Conservation (phyloP, 1,284 basidiomycete species). For the Trametes hirsuta region DNA sequence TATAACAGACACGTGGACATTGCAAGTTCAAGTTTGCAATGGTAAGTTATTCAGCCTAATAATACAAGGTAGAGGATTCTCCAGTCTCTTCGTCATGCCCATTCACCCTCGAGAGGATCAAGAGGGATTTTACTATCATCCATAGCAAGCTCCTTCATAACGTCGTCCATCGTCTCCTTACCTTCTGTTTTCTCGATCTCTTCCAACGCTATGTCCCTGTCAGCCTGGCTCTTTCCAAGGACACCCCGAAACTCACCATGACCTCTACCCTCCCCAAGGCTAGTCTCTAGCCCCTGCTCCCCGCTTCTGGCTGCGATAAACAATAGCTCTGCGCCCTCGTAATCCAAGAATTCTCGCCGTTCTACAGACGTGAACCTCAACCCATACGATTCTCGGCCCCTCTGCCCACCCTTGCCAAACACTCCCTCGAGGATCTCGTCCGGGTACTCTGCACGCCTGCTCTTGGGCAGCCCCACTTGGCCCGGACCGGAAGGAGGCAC, state of each 20-base stretch:
- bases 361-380: conserved; percentile 59
- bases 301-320: conserved; percentile 60
- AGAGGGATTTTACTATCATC: conserved; percentile 49
- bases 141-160: conserved; percentile 56
- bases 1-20: not conserved
- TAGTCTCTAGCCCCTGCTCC: conserved; percentile 49
- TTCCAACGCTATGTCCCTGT: conserved; percentile 32
- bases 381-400: conserved; percentile 49
- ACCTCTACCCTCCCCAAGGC: conserved; percentile 55
- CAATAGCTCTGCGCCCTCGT: conserved; percentile 58
- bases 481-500: conserved; percentile 43
- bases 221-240: conserved; percentile 30
- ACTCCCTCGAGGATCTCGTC: conserved; percentile 48
- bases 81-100: conserved; percentile 33
- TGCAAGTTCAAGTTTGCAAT: not conserved
- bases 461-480: conserved; percentile 38
- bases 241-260: conserved; percentile 40
- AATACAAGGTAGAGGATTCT: not conserved
- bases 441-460: conserved; percentile 47
- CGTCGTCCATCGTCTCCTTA: conserved; percentile 42
- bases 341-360: conserved; percentile 56
- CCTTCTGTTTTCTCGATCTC: conserved; percentile 44
- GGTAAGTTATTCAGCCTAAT: not conserved
- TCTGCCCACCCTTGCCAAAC: conserved; percentile 47
- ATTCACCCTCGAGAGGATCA: conserved; percentile 55